Percentiles rank a stretch among this genome's conserved stretches.
phyloP scores from a whole-genome alignment of 495 filamentous ascomycete species.

The Bathelium albidoporum region DNA sequence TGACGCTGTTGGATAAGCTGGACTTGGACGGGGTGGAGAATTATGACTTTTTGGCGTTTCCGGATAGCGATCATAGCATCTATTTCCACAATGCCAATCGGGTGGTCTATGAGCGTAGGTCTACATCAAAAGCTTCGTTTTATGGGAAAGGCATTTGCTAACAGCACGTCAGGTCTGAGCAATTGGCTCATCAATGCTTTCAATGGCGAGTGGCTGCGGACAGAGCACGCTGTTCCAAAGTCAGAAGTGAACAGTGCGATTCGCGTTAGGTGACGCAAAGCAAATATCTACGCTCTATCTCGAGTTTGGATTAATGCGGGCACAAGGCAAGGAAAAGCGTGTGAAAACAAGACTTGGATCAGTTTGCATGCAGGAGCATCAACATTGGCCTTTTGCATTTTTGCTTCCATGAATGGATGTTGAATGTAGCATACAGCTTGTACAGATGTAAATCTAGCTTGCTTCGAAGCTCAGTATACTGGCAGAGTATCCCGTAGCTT shows the following conservation, averaged over 20 bases:
- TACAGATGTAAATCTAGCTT: not conserved
- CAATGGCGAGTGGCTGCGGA: constrained; percentile 86
- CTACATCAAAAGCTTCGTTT: constrained; percentile 8
- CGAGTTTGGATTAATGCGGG: not conserved
- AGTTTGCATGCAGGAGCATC: too few relatives aligned
- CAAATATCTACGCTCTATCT: not conserved
- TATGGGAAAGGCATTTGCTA: constrained; percentile 14
- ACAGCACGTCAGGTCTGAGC: constrained; percentile 52
- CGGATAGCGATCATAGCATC: constrained; percentile 92
- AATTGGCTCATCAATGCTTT: constrained; percentile 97
- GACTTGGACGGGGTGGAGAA: constrained; percentile 80
- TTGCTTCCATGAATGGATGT: too few relatives aligned
- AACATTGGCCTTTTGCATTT: too few relatives aligned
- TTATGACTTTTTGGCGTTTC: constrained; percentile 93
- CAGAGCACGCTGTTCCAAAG: constrained; percentile 55
- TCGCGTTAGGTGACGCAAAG: not conserved
- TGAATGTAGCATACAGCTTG: not conserved
- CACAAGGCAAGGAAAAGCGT: too few relatives aligned
- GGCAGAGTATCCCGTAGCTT: not conserved
- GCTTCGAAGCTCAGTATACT: not conserved
- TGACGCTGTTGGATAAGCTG: constrained; percentile 75
- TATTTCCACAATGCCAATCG: constrained; percentile 87
- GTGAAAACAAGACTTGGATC: too few relatives aligned
- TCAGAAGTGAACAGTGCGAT: not conserved
- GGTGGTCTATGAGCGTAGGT: constrained; percentile 92